These are phyloP conservation scores for Colletotrichum shisoi DNA, from an alignment of 2,329 filamentous ascomycete species.

Conservation along the genomic window DNA sequence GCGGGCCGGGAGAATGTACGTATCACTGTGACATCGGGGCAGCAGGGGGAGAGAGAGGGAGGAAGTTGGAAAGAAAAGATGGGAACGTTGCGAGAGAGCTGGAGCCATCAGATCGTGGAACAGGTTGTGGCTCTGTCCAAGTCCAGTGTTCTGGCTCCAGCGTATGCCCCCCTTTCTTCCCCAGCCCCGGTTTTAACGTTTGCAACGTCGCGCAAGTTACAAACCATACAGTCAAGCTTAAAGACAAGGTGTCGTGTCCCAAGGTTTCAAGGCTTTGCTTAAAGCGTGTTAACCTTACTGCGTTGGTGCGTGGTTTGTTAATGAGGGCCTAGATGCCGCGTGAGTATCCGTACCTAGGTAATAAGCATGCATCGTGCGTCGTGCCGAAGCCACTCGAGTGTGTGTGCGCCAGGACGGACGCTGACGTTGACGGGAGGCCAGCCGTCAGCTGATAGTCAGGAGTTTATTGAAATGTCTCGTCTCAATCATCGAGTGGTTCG, in stretches of 20 bases:
- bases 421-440: conserved; percentile 8
- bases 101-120: not conserved
- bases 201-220: not conserved
- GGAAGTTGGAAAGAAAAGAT: not conserved
- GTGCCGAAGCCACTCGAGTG: not conserved
- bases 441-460: conserved; percentile 20
- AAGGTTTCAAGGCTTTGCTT: conserved; percentile 1
- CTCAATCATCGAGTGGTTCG: conserved; percentile 21
- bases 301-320: conserved; percentile 6
- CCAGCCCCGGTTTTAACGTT: conserved; percentile 18
- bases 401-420: not conserved
- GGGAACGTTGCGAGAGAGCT: conserved; percentile 1
- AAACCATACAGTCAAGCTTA: conserved; percentile 26
- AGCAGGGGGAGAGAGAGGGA: not conserved
- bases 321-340: not conserved
- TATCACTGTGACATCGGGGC: not conserved
- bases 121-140: not conserved
- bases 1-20: not conserved
- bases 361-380: not conserved
- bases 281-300: conserved; percentile 5
- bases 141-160: not conserved
- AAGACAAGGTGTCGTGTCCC: conserved; percentile 7
- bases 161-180: not conserved
- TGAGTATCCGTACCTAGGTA: too few species aligned
- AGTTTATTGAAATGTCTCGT: conserved; percentile 36